Evolutionary conservation across 192 early-diverging fungal species (phyloP), one percentile per base, ranked within the genome.

Genomic region (Nowakowskiella sp.): DNA sequence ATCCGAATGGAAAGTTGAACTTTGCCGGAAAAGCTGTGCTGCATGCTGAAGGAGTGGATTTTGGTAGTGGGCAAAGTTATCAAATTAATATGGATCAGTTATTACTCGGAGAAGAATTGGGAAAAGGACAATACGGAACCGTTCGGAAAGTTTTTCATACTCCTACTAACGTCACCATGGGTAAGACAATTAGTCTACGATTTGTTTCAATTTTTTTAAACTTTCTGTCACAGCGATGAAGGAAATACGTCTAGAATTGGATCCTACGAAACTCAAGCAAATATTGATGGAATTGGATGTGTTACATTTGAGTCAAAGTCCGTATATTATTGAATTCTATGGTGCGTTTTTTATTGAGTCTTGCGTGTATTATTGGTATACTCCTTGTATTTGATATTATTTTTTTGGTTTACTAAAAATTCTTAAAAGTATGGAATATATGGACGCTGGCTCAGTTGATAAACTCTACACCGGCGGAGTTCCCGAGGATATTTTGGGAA

Each of bases 321-420:
- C 87, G 1, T 89, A 85, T 49, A 95, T 97, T 72, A 88, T 97
- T n/a, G 91, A 94, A 26, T 97, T 97, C 58, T 97, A 95, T 70
- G 94, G 94, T 4, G 91, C 92, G 0, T 97, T 95, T 67, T 91
- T 93, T 51, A 82, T 90, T 53, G 93, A 96, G 58, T 85, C 84
- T n/a, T 90, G 89, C 65, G 93, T 96, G 6, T 96, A 94, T 64
- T 91, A 91, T 59, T 91, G 87, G 57, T 59, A 8, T 23, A 33
- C 19, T 39, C 51, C n/a, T n/a, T n/a, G n/a, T 21, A 9, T 26
- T 54, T 22, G 48, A 55, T 6, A 13, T 23, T 55, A 7, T 56
- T 7, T 23, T 6, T 26, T 29, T 63, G 24, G 65, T 25, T 22
- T 25, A 66, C 49, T 26, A 6, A 44, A 61, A 29, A 29, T 42